Evolutionary conservation across 2,329 filamentous ascomycete genomes (phyloP).

Genomic region (Colletotrichum sp.): DNA sequence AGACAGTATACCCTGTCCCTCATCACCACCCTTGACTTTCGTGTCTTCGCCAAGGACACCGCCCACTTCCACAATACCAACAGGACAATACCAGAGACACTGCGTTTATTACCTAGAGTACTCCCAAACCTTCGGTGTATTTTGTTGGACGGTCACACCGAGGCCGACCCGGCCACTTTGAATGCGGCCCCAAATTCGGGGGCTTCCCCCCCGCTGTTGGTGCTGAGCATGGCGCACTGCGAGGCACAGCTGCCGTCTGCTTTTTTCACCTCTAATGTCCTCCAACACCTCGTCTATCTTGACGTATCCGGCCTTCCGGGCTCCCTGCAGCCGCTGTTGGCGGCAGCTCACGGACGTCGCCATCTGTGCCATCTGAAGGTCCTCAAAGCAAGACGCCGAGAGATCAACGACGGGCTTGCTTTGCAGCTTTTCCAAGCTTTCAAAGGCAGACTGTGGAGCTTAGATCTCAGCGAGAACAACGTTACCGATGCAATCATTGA

Average conservation of each 20-base stretch:
- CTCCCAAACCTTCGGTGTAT: constrained; percentile 52
- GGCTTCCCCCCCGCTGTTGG: constrained; percentile 28
- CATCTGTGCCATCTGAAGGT: constrained; percentile 54
- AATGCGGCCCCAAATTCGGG: constrained; percentile 22
- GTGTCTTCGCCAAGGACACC: constrained; percentile 42
- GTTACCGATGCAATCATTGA: constrained; percentile 51
- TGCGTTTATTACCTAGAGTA: constrained; percentile 40
- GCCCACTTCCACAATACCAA: constrained; percentile 45
- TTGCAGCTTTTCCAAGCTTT: constrained; percentile 38
- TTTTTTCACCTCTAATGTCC: constrained; percentile 41
- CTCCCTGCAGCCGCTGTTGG: constrained; percentile 42
- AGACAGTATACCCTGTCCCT: constrained; percentile 45
- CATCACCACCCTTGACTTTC: constrained; percentile 53
- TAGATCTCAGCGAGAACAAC: constrained; percentile 59
- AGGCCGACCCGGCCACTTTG: constrained; percentile 47
- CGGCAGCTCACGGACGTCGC: constrained; percentile 32
- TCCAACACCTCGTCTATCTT: constrained; percentile 53
- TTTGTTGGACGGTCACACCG: constrained; percentile 51
- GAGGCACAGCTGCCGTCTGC: constrained; percentile 40
- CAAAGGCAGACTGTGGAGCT: constrained; percentile 55
- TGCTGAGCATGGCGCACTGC: constrained; percentile 53
- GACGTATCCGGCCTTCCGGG: constrained; percentile 57
- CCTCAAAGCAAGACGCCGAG: constrained; percentile 53
- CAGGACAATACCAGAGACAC: constrained; percentile 40
- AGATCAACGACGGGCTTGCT: constrained; percentile 47